phyloP scores from a whole-genome alignment of 305 asterid species.

The Fraxinus dipetala region DNA sequence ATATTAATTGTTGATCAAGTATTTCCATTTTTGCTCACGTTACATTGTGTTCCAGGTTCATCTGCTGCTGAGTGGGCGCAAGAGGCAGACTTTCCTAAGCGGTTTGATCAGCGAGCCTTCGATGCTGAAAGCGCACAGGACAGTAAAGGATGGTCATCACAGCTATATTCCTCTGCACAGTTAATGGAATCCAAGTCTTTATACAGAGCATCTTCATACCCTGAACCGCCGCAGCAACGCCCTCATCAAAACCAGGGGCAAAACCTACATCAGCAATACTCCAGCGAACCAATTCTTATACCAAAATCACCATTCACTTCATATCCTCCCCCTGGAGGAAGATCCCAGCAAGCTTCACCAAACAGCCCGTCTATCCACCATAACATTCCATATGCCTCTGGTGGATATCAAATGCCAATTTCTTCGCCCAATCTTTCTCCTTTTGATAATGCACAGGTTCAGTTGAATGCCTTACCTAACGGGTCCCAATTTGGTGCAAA shows the following conservation, averaged over 20 bases:
- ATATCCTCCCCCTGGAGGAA: slow-evolving; percentile 67
- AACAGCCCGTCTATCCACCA: slow-evolving; percentile 43
- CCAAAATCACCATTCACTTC: slow-evolving; percentile 70
- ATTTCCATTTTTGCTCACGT: slow-evolving; percentile 12
- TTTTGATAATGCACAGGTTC: slow-evolving; percentile 54
- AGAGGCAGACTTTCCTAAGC: slow-evolving; percentile 48
- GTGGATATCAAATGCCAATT: slow-evolving; percentile 45
- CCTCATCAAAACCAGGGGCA: slow-evolving; percentile 35
- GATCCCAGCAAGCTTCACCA: slow-evolving; percentile 64
- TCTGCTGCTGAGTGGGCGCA: slow-evolving; percentile 69
- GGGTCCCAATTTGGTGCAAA: slow-evolving; percentile 64
- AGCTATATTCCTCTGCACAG: slow-evolving; percentile 48
- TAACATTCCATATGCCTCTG: slow-evolving; percentile 42
- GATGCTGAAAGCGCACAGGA: slow-evolving; percentile 49
- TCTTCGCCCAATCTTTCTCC: slow-evolving; percentile 56
- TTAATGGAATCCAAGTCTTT: slow-evolving; percentile 48
- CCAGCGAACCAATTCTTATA: slow-evolving; percentile 62
- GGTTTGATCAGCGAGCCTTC: slow-evolving; percentile 52
- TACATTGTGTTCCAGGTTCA: slow-evolving; percentile 51
- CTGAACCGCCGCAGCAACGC: slow-evolving; percentile 70
- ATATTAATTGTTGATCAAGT: neutral
- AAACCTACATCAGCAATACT: slow-evolving; percentile 44
- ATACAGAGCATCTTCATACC: slow-evolving; percentile 80
- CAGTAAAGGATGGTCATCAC: slow-evolving; percentile 58
- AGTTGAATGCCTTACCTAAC: slow-evolving; percentile 44